phyloP scores from a whole-genome alignment of 768 basidiomycete species.

The Mycena albidolilacea region DNA sequence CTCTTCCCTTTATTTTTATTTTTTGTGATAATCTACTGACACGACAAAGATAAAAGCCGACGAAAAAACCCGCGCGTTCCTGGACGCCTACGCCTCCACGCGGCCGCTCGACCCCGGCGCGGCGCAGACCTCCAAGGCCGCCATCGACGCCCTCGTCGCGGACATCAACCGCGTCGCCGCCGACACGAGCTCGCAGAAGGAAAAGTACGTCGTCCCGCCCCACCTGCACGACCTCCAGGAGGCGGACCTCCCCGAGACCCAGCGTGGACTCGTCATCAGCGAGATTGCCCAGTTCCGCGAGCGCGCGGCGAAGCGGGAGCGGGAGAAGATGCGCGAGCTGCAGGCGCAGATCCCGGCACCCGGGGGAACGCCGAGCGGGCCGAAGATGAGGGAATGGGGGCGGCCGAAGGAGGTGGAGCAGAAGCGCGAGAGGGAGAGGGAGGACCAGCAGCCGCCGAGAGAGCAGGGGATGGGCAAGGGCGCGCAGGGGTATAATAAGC shows the following conservation, averaged over 20 bases:
- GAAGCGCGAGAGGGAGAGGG: too few species aligned
- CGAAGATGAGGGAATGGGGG: constrained; percentile 87
- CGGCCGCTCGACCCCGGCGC: constrained; percentile 35
- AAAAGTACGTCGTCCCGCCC: constrained; percentile 93
- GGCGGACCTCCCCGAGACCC: constrained; percentile 95
- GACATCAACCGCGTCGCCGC: constrained; percentile 86
- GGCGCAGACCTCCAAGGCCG: constrained; percentile 72
- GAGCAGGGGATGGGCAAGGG: constrained; percentile 74
- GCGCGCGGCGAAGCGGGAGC: constrained; percentile 90
- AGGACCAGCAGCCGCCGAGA: constrained; percentile 33
- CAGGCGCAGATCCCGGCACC: constrained; percentile 57
- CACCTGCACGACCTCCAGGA: constrained; percentile 97
- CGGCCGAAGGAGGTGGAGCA: constrained; percentile 62
- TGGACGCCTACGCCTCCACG: constrained; percentile 81
- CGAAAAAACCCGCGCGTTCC: constrained; percentile 90
- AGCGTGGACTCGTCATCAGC: constrained; percentile 92
- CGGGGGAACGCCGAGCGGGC: constrained; percentile 75
- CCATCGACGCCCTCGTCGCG: constrained; percentile 74
- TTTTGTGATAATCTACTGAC: constrained; percentile 37
- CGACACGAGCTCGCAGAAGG: constrained; percentile 81
- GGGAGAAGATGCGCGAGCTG: constrained; percentile 89
- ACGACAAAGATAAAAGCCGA: constrained; percentile 85
- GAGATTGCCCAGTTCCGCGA: constrained; percentile 98
- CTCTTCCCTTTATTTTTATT: constrained; percentile 64
- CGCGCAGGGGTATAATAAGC: constrained; percentile 83